phyloP scores from a whole-genome alignment of 2,329 filamentous ascomycete species.

The Madurella mycetomatis region DNA sequence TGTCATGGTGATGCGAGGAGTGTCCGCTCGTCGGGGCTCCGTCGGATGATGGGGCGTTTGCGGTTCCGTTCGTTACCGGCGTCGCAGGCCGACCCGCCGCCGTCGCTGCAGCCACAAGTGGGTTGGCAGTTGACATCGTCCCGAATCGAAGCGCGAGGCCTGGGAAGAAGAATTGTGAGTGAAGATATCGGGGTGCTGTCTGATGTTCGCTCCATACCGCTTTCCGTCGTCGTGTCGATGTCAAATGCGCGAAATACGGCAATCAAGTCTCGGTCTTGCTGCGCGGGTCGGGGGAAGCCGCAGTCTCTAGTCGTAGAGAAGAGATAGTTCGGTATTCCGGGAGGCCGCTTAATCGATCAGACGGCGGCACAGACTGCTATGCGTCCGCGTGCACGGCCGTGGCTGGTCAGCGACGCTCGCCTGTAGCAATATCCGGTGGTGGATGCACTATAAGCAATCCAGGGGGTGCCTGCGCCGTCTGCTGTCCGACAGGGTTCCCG shows the following conservation, averaged over 20 bases:
- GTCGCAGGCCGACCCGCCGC: slow-evolving; percentile 31
- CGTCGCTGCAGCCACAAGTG: slow-evolving; percentile 32
- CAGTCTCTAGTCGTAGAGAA: not conserved
- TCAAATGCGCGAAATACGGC: not conserved
- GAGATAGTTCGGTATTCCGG: not conserved
- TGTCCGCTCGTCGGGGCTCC: slow-evolving; percentile 33
- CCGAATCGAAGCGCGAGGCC: not conserved
- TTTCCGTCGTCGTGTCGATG: not conserved
- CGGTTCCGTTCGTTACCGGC: slow-evolving; percentile 31
- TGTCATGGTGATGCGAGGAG: slow-evolving; percentile 34
- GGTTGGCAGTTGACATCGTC: slow-evolving; percentile 36
- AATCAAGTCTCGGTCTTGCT: not conserved
- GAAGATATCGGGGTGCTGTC: not conserved
- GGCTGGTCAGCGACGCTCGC: not conserved
- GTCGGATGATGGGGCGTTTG: slow-evolving; percentile 28
- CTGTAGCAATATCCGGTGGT: not conserved
- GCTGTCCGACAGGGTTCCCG: slow-evolving; percentile 2
- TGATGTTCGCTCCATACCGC: slow-evolving; percentile 7
- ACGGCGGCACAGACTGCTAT: not conserved
- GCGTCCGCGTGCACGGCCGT: not conserved
- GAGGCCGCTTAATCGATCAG: slow-evolving; percentile 1
- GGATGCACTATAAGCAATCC: not conserved
- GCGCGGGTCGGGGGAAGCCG: not conserved
- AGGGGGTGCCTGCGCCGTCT: not conserved
- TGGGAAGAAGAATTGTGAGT: slow-evolving; percentile 2